phyloP scores from a whole-genome alignment of 495 filamentous ascomycete genomes.

The Xylaria intraflava region DNA sequence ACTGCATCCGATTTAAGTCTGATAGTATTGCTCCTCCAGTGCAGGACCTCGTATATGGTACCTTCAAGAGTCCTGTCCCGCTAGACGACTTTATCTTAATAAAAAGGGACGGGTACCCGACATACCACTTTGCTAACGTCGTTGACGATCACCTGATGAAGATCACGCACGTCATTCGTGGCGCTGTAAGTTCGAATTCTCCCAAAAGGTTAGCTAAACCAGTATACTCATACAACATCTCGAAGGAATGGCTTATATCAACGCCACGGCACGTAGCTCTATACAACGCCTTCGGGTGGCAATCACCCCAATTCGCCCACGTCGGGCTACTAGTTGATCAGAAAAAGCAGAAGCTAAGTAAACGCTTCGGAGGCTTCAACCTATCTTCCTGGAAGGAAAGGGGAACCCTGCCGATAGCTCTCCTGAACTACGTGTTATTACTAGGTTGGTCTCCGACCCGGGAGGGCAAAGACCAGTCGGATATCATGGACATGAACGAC shows the following conservation, averaged over 20 bases:
- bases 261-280: conserved; percentile 84
- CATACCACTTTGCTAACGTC: conserved; percentile 95
- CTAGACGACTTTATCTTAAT: conserved; percentile 63
- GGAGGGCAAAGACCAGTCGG: conserved; percentile 37
- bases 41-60: conserved; percentile 71
- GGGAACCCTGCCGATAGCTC: conserved; percentile 63
- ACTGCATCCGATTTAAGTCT: conserved; percentile 70
- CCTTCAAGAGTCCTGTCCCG: conserved; percentile 39
- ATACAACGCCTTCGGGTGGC: conserved; percentile 86
- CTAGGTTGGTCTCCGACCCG: conserved; percentile 76
- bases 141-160: conserved; percentile 92
- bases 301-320: conserved; percentile 77
- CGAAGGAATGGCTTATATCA: conserved; percentile 83
- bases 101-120: conserved; percentile 86
- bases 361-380: conserved; percentile 68
- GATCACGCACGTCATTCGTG: conserved; percentile 92
- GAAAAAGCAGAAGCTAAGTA: conserved; percentile 78
- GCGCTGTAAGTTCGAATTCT: conserved; percentile 49
- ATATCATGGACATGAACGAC: conserved; percentile 63
- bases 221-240: conserved; percentile 1
- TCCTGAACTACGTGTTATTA: conserved; percentile 79
- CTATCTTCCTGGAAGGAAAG: conserved; percentile 60
- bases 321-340: conserved; percentile 77
- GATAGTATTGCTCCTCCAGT: conserved; percentile 53
- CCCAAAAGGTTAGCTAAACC: not conserved